Conservation (phyloP, 1,284 basidiomycete species). For the Tilletiopsis washingtonensis region DNA sequence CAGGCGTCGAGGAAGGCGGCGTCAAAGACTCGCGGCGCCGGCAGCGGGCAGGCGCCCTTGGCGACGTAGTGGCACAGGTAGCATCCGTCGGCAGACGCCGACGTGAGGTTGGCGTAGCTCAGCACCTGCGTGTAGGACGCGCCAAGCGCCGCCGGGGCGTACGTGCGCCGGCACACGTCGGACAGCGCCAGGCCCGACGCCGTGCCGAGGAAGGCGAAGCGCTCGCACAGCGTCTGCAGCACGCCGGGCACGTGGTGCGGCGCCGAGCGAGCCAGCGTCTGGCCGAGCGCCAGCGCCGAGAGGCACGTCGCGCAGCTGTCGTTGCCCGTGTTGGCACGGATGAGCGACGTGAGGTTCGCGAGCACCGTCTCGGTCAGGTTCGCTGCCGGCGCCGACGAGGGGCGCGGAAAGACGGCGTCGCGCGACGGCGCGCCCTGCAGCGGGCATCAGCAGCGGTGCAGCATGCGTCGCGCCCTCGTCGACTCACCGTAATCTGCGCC, state of each 20-base stretch:
- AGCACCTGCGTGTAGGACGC: constrained; percentile 36
- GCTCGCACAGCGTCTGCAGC: constrained; percentile 58
- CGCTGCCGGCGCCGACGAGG: constrained; percentile 23
- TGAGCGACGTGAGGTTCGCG: constrained; percentile 55
- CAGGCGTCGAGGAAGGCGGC: constrained; percentile 26
- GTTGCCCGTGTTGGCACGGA: constrained; percentile 50
- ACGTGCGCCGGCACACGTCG: constrained; percentile 45
- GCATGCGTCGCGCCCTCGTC: constrained; percentile 61
- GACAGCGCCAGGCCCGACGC: constrained; percentile 53
- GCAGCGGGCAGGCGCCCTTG: constrained; percentile 20
- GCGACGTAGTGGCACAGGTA: constrained; percentile 39
- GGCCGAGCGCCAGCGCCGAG: constrained; percentile 58
- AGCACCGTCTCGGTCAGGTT: constrained; percentile 49
- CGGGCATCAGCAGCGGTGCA: too few relatives aligned
- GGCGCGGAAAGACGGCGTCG: constrained; percentile 31
- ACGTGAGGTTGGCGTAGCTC: constrained; percentile 35
- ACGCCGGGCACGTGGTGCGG: constrained; percentile 59
- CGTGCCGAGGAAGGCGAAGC: constrained; percentile 55
- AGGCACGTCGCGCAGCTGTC: constrained; percentile 59
- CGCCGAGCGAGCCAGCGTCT: constrained; percentile 61
- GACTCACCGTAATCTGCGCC: constrained; percentile 49
- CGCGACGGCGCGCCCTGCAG: constrained; percentile 53
- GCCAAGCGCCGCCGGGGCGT: constrained; percentile 20
- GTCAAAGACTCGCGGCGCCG: constrained; percentile 20
- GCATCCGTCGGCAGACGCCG: constrained; percentile 25